Evolutionary conservation across 192 early-diverging fungal species (phyloP), one percentile per base, ranked within the genome.

Genomic region (Spinellus fusiger): DNA sequence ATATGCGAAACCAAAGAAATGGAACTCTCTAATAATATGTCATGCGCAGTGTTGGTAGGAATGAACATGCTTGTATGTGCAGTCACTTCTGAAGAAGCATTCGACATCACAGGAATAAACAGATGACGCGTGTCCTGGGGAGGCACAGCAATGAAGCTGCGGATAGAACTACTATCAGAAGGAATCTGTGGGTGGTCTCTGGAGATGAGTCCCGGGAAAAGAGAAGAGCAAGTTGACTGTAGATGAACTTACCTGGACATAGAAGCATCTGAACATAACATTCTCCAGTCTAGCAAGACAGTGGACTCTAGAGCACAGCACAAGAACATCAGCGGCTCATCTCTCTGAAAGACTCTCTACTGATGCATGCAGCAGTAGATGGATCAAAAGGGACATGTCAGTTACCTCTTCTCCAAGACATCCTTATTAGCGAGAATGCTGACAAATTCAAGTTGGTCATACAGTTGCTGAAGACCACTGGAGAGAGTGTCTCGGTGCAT

Each of bases 361-460:
- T 38, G 5, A 44, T 29, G 7, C 5, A 33, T 20, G 15, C 1
- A 33, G 27, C n/a, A n/a, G 44, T 16, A 29, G 35, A 23, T 13
- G 25, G 37, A 18, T 32, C 5, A 64, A 16, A 54, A 52, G 34
- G 15, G 38, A 0, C 5, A 27, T 0, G 9, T 25, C 5, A 22
- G 13, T 23, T 77, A 77, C 81, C 81, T 75, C 56, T 74, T 34
- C 25, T 52, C 49, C 9, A 69, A 73, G 27, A 73, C 75, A 22
- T 61, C 5, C 49, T 16, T 49, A 35, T 79, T 69, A 46, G 64
- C 70, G 29, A 84, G 71, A n/a, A 68, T 71, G 32, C 75, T 71
- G 16, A 84, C 75, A 70, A 76, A 84, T 54, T 80, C 66, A 3
- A 84, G 34, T 40, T 84, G 73, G 5, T 73, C 74, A 44, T 62